phyloP scores from a whole-genome alignment of 148 eudicot species.

The Salicornia ramosissima region DNA sequence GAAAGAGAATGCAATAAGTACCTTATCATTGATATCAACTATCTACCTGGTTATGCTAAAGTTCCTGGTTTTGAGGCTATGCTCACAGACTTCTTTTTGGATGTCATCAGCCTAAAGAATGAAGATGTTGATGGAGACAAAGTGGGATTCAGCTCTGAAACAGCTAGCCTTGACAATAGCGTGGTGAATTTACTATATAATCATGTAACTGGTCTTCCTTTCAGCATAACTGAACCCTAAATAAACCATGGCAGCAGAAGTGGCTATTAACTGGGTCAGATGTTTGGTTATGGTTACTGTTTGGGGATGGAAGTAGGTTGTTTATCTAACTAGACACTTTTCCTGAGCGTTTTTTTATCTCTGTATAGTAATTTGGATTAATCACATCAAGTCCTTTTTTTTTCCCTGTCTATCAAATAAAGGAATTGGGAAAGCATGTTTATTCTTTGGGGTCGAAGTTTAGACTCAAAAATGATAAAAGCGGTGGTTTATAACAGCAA shows the following conservation, averaged over 20 bases:
- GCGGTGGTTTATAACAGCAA: too few species aligned
- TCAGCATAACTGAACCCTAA: neutral
- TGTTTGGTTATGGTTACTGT: neutral
- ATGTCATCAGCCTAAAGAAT: conserved; percentile 23
- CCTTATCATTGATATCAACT: conserved; percentile 64
- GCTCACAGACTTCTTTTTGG: conserved; percentile 53
- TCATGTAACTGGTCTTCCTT: neutral
- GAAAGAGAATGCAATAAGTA: conserved; percentile 27
- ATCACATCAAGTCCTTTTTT: too few species aligned
- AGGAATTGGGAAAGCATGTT: neutral
- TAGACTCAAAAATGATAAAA: too few species aligned
- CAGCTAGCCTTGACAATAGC: neutral
- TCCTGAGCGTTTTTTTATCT: too few species aligned
- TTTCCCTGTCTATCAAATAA: too few species aligned
- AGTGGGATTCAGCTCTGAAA: neutral
- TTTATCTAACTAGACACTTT: too few species aligned
- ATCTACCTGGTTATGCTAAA: conserved; percentile 78
- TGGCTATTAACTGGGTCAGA: too few species aligned
- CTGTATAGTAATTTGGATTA: too few species aligned
- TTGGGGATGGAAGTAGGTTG: neutral
- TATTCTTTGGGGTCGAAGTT: neutral
- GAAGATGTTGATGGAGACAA: neutral
- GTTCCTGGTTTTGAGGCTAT: conserved; percentile 54
- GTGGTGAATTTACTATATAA: neutral
- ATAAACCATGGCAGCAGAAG: too few species aligned